A percentile compares a stretch with the other conserved stretches of the same genome.
phyloP scores from a whole-genome alignment of 2,329 filamentous ascomycete species.

The Seiridium cupressi region DNA sequence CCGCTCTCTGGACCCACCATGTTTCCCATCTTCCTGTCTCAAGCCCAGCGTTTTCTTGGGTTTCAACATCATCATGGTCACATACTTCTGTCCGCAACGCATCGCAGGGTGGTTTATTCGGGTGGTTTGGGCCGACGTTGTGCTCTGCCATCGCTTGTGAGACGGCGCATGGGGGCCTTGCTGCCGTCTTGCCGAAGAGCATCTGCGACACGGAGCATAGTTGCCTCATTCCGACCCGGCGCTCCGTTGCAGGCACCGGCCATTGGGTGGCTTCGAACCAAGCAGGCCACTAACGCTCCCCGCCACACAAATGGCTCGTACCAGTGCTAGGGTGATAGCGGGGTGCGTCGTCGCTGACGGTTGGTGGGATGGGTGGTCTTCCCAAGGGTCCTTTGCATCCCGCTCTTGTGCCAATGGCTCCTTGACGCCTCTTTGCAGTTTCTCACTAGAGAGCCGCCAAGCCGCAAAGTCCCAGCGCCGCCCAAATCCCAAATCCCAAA shows the following conservation, averaged over 20 bases:
- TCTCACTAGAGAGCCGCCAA: background rate
- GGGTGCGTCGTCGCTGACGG: background rate
- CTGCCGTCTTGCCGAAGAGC: slow-evolving; percentile 3
- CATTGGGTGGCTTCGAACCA: slow-evolving; percentile 2
- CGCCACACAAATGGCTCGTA: background rate
- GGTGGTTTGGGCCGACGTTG: background rate
- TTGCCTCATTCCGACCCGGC: background rate
- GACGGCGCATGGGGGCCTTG: background rate
- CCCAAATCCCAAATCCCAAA: background rate
- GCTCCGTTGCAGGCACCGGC: background rate
- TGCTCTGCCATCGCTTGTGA: background rate
- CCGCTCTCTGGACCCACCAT: too few species aligned
- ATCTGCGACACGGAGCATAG: background rate
- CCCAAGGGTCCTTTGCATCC: background rate
- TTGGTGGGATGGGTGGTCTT: background rate
- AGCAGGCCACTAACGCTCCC: slow-evolving; percentile 3
- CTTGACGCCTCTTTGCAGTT: background rate
- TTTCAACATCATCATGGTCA: too few species aligned
- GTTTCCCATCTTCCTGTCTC: too few species aligned
- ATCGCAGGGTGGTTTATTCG: background rate
- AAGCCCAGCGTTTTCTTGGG: too few species aligned
- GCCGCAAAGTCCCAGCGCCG: background rate
- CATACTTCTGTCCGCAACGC: too few species aligned
- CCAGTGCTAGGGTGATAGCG: background rate
- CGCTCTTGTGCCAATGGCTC: background rate